Evolutionary conservation across 106 monocot genomes (phyloP).

Genomic region (Cymbidium sinense): DNA sequence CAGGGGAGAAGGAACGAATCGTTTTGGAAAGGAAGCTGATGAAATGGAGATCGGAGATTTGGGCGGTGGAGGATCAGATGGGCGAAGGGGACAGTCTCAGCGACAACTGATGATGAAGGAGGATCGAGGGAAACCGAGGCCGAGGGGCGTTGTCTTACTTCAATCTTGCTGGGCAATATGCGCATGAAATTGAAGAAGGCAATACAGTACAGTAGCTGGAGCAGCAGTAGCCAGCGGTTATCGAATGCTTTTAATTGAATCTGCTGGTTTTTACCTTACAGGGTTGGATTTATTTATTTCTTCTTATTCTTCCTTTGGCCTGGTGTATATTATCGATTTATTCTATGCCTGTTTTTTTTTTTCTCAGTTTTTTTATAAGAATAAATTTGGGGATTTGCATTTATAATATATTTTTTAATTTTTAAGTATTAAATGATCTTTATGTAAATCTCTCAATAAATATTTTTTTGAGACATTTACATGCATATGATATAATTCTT

Average conservation of each 20-base stretch:
- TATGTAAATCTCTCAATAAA: too few relatives aligned
- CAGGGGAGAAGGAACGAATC: constrained; percentile 14
- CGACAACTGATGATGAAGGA: background rate
- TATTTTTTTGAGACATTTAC: too few relatives aligned
- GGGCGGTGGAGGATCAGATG: constrained; percentile 1
- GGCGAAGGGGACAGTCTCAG: background rate
- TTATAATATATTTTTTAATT: too few relatives aligned
- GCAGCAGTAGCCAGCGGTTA: background rate
- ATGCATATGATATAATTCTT: too few relatives aligned
- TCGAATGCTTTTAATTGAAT: background rate
- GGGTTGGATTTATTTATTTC: too few relatives aligned
- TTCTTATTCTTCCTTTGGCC: too few relatives aligned
- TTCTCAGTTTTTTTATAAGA: too few relatives aligned
- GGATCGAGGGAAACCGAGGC: background rate
- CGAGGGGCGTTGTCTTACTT: constrained; percentile 10
- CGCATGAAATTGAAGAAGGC: background rate
- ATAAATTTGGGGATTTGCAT: too few relatives aligned
- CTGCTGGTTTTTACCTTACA: too few relatives aligned
- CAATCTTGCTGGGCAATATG: constrained; percentile 6
- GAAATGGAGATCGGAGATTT: constrained; percentile 27
- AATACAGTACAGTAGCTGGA: background rate
- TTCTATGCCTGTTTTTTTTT: too few relatives aligned
- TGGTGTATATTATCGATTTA: too few relatives aligned
- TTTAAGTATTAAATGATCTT: too few relatives aligned
- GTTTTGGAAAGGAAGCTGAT: constrained; percentile 35